Conservation (phyloP, 2,329 filamentous ascomycete species). For the Trichoderma breve region DNA sequence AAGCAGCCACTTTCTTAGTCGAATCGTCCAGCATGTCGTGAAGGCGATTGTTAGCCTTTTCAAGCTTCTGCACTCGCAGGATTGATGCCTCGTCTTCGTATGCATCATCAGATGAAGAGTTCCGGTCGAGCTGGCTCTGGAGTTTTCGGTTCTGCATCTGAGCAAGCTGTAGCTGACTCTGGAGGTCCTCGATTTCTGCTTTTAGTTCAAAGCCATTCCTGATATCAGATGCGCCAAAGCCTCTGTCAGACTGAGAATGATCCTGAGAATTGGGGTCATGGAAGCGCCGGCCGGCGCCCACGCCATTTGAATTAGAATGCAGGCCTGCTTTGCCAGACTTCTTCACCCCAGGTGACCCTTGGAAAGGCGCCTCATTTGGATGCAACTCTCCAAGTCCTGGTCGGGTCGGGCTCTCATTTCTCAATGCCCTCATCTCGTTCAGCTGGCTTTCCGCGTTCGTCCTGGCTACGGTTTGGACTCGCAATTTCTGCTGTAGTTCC, state of each 20-base stretch:
- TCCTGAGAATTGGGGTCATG: conserved; percentile 64
- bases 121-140: conserved; percentile 77
- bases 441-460: conserved; percentile 80
- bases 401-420: conserved; percentile 69
- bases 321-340: conserved; percentile 54
- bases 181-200: conserved; percentile 84
- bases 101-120: conserved; percentile 59
- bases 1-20: conserved; percentile 80
- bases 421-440: conserved; percentile 66
- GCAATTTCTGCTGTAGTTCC: conserved; percentile 81
- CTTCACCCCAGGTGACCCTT: conserved; percentile 68
- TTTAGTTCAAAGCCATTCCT: conserved; percentile 90
- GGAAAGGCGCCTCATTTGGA: conserved; percentile 72
- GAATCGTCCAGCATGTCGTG: conserved; percentile 96
- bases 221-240: conserved; percentile 74
- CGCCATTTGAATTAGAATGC: conserved; percentile 67
- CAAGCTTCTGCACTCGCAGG: conserved; percentile 82
- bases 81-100: conserved; percentile 75
- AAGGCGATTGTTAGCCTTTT: conserved; percentile 85
- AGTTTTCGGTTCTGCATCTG: conserved; percentile 96
- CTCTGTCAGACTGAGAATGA: conserved; percentile 80
- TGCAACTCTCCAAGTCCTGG: conserved; percentile 84
- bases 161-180: conserved; percentile 88
- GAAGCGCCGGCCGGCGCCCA: conserved; percentile 74
- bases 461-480: conserved; percentile 77